Evolutionary conservation across 2,329 filamentous ascomycete genomes (phyloP), one percentile per base, ranked within the genome.

Genomic region (Alternaria dauci): DNA sequence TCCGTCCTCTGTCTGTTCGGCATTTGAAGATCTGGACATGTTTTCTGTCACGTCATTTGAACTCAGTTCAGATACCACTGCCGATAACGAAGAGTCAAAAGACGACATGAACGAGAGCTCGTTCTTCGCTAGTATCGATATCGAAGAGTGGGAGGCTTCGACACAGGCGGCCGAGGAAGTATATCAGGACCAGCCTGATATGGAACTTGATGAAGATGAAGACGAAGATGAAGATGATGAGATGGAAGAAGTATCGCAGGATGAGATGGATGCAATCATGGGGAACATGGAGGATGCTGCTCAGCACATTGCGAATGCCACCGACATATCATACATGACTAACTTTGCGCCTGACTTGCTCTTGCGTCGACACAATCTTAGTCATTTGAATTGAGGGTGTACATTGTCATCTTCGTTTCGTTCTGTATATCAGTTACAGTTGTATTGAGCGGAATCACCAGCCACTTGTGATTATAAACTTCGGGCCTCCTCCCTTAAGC

Each of bases 301-400:
- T 11, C 54, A 61, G 8, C 48, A 59, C 9, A 30, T 52, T 8
- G 56, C 57, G 4, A 62, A 59, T 28, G 58, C 57, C 5, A 28
- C 26, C 5, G 69, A 71, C 23, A 36, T 71, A 6, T 57, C 54
- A 18, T 71, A 65, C 39, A 56, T 70, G 62, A 59, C 55, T 5
- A 71, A 70, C n/a, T 70, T 71, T 30, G 67, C 67, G 14, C 69
- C 69, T 26, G 61, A 62, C 2, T 26, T 71, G 46, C 26, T 71
- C 20, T 48, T 67, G 20, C 34, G n/a, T 48, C 41, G 53, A 9
- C 55, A 63, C 23, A 39, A 63, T 23, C 44, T 67, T 30, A 55
- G 50, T 30, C 60, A 63, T 20, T 20, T 60, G 11, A 18, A 42
- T 20, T 67, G 32, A 60, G 23, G 20, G 38, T 14, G 12, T 14